phyloP scores from a whole-genome alignment of 495 filamentous ascomycete genomes.

The Sordaria brevicollis region DNA sequence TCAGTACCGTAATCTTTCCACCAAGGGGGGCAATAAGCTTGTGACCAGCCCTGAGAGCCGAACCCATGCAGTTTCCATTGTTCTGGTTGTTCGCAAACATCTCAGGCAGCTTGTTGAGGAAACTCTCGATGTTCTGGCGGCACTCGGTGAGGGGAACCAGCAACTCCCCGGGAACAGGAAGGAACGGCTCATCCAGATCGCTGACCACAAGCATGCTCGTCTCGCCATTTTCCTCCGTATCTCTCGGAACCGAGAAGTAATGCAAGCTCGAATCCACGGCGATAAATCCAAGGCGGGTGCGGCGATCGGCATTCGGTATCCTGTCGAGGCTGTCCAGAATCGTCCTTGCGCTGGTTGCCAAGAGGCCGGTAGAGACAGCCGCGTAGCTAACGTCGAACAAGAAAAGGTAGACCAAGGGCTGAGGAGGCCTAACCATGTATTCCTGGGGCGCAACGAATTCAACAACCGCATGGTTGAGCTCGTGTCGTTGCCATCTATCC shows the following conservation, averaged over 20 bases:
- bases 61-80: constrained; percentile 80
- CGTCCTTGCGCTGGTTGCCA: constrained; percentile 86
- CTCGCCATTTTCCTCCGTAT: constrained; percentile 71
- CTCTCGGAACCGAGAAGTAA: constrained; percentile 88
- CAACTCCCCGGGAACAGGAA: constrained; percentile 88
- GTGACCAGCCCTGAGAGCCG: constrained; percentile 83
- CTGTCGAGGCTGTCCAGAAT: constrained; percentile 92
- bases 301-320: constrained; percentile 91
- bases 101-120: constrained; percentile 81
- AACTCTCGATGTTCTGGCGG: constrained; percentile 78
- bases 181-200: constrained; percentile 93
- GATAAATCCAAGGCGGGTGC: constrained; percentile 89
- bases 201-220: constrained; percentile 89
- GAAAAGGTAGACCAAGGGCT: constrained; percentile 97
- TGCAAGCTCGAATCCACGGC: constrained; percentile 91
- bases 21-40: constrained; percentile 89
- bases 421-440: constrained; percentile 97
- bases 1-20: constrained; percentile 87
- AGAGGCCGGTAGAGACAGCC: constrained; percentile 81
- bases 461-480: constrained; percentile 88
- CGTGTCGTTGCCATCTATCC: constrained; percentile 79
- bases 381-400: constrained; percentile 93
- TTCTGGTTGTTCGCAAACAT: constrained; percentile 96
- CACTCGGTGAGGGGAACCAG: constrained; percentile 84
- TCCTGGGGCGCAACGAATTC: constrained; percentile 98